phyloP scores from a whole-genome alignment of 257 asterid genomes.

The Ajuga chamaepitys region DNA sequence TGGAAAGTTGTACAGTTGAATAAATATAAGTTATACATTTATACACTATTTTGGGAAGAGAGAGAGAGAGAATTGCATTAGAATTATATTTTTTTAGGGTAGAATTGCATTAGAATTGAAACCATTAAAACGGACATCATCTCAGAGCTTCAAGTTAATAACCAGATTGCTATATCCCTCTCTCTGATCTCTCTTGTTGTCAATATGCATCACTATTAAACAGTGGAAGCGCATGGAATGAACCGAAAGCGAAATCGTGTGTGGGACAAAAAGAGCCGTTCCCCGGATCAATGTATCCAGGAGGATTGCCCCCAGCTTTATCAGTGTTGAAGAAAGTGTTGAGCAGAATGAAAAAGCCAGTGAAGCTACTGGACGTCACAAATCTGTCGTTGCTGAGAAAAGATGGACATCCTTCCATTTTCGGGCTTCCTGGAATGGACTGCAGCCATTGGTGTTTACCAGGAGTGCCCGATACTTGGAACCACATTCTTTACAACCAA shows the following conservation, averaged over 20 bases:
- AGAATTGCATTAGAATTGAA: too few relatives aligned
- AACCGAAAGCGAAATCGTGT: constrained; percentile 52
- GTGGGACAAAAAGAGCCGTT: constrained; percentile 40
- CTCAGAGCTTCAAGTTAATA: neutral
- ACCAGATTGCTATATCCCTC: too few relatives aligned
- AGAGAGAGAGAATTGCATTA: too few relatives aligned
- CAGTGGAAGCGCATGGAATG: constrained; percentile 74
- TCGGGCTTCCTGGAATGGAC: constrained; percentile 59
- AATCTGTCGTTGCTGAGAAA: constrained; percentile 67
- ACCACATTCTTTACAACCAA: constrained; percentile 55
- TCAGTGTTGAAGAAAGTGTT: constrained; percentile 53
- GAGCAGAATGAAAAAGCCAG: constrained; percentile 40
- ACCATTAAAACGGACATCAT: too few relatives aligned
- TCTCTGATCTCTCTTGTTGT: too few relatives aligned
- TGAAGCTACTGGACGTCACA: constrained; percentile 54
- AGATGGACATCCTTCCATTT: constrained; percentile 87
- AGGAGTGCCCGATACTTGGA: constrained; percentile 93
- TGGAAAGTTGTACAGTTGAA: too few relatives aligned
- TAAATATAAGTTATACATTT: too few relatives aligned
- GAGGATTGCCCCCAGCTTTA: constrained; percentile 55
- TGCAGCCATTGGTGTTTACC: constrained; percentile 96
- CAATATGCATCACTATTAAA: neutral
- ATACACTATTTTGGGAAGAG: too few relatives aligned
- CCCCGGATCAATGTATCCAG: constrained; percentile 57
- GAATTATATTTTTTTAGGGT: too few relatives aligned